Conservation (phyloP, 495 filamentous ascomycete species). For the Aspergillus nanangensis region DNA sequence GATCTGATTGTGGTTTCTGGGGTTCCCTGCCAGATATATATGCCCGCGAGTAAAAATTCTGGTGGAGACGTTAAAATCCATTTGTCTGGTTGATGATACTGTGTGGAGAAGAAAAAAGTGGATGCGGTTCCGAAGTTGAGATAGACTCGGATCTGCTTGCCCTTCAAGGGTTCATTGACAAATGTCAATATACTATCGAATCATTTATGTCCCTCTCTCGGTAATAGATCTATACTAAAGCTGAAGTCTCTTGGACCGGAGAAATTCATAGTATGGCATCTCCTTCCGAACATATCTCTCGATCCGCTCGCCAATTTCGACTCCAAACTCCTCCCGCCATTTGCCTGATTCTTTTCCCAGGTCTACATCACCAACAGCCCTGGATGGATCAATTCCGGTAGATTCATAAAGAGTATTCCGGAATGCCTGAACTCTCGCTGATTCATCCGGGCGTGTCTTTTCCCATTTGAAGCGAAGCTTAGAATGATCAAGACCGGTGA, state of each 20-base stretch:
- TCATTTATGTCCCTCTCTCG: too few species aligned
- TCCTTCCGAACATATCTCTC: not conserved
- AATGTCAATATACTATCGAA: too few species aligned
- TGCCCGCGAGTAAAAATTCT: too few species aligned
- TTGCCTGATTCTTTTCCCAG: not conserved
- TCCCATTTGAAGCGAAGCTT: not conserved
- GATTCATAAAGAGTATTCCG: not conserved
- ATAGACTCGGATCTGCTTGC: too few species aligned
- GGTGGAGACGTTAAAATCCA: too few species aligned
- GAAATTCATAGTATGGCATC: not conserved
- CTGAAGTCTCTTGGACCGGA: not conserved
- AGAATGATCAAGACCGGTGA: not conserved
- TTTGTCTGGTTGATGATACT: too few species aligned
- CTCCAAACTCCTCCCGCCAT: slow-evolving; percentile 3
- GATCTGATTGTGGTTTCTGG: too few species aligned
- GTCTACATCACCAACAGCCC: not conserved
- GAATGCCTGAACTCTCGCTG: not conserved
- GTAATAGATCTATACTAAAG: not conserved
- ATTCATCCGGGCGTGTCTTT: not conserved
- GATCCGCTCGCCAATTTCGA: not conserved
- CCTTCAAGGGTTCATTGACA: too few species aligned
- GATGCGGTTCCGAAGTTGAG: too few species aligned
- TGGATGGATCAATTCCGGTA: not conserved
- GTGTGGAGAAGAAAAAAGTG: too few species aligned
- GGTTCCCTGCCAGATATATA: too few species aligned